Percentiles rank a stretch among this genome's conserved stretches.
Evolutionary conservation across 2,329 filamentous ascomycete genomes (phyloP).

Genomic region (Ophiocordyceps camponoti-floridani): DNA sequence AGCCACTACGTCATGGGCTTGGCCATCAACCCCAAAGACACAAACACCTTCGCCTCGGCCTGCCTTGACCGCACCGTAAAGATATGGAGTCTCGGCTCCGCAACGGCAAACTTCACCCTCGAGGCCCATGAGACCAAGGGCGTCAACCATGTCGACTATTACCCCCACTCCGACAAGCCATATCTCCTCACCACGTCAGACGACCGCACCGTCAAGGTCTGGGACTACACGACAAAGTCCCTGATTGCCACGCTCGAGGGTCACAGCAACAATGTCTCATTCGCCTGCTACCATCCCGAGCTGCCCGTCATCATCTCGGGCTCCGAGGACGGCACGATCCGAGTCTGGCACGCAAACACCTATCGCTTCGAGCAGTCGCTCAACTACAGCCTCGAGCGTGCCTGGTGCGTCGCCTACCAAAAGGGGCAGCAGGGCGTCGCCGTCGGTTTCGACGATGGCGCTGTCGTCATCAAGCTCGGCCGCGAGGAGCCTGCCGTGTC

Average conservation of each 20-base stretch:
- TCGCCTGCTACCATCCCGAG: constrained; percentile 94
- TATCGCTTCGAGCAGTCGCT: constrained; percentile 91
- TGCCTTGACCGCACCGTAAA: constrained; percentile 95
- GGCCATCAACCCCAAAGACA: constrained; percentile 94
- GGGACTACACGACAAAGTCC: constrained; percentile 98
- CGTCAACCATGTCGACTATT: constrained; percentile 94
- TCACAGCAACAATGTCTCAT: constrained; percentile 95
- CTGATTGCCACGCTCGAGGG: constrained; percentile 92
- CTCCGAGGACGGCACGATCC: constrained; percentile 91
- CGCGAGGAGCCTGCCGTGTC: constrained; percentile 93
- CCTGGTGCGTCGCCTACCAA: constrained; percentile 95
- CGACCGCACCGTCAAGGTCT: constrained; percentile 91
- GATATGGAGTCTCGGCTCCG: constrained; percentile 89
- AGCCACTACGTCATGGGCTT: constrained; percentile 94
- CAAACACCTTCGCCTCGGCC: constrained; percentile 78
- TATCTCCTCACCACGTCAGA: constrained; percentile 95
- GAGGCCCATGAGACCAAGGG: constrained; percentile 96
- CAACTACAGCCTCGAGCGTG: constrained; percentile 87
- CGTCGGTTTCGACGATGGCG: constrained; percentile 93
- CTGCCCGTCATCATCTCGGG: constrained; percentile 94
- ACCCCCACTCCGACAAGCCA: constrained; percentile 54
- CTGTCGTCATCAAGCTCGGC: constrained; percentile 94
- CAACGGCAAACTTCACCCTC: constrained; percentile 89
- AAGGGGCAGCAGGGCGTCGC: constrained; percentile 87
- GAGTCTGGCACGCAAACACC: constrained; percentile 97